phyloP scores from a whole-genome alignment of 2,329 filamentous ascomycete genomes.

The Zymoseptoria crescenta region DNA sequence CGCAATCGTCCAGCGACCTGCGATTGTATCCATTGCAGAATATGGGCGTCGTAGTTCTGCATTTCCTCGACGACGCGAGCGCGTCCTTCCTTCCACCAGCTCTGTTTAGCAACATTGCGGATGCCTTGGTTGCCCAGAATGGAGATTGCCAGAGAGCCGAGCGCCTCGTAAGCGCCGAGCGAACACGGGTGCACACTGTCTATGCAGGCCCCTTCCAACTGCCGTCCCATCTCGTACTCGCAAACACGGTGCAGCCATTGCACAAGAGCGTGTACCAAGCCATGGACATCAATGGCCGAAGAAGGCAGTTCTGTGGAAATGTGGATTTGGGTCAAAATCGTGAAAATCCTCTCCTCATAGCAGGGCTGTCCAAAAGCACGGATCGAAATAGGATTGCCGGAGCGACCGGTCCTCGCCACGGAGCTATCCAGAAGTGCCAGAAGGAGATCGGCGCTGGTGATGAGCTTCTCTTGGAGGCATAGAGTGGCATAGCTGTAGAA shows the following conservation, averaged over 20 bases:
- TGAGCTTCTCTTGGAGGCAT: conserved; percentile 18
- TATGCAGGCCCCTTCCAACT: conserved; percentile 21
- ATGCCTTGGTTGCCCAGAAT: conserved; percentile 24
- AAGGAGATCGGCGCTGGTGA: conserved; percentile 24
- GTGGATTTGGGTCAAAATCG: conserved; percentile 22
- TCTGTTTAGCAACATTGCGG: conserved; percentile 18
- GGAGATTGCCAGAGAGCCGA: conserved; percentile 24
- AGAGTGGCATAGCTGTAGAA: conserved; percentile 22
- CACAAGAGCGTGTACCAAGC: conserved; percentile 18
- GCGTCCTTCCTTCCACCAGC: conserved; percentile 25
- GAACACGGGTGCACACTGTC: conserved; percentile 20
- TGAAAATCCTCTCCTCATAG: conserved; percentile 28
- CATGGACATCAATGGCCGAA: conserved; percentile 11
- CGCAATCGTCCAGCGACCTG: conserved; percentile 25
- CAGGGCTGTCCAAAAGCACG: conserved; percentile 15
- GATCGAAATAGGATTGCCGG: neutral
- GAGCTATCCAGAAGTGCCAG: conserved; percentile 24
- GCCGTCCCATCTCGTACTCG: conserved; percentile 25
- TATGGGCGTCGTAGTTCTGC: conserved; percentile 26
- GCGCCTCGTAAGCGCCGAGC: conserved; percentile 25
- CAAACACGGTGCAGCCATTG: conserved; percentile 25
- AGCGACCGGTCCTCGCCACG: conserved; percentile 5
- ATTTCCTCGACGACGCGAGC: conserved; percentile 23
- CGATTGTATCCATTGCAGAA: conserved; percentile 29
- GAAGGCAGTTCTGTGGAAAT: conserved; percentile 15